Evolutionary conservation across 345 rosid genomes (phyloP), one percentile per base, ranked within the genome.

Genomic region (Cardamine resedifolia): DNA sequence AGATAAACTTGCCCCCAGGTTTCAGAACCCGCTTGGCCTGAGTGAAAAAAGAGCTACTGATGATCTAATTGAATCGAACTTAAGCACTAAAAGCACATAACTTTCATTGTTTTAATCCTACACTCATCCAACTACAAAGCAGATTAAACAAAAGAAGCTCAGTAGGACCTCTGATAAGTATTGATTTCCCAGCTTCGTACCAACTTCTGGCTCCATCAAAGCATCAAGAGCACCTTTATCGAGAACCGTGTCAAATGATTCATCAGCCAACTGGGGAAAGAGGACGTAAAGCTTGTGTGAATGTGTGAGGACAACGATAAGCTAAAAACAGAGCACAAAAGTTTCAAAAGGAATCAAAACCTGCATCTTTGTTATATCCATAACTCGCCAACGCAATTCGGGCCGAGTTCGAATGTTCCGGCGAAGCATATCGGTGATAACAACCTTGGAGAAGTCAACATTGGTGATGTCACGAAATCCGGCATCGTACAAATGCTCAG

Each of bases 141-240:
- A 57, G 11, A 36, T 26, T 39, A 26, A 53, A 68, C 30, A 18
- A 41, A 43, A 30, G 16, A 68, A 71, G 27, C 34, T 52, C 66
- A 36, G 8, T 47, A 12, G 44, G 18, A 91, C 97, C 98, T 94
- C 98, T 4, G 86, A 80, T 78, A 91, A 81, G 78, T 94, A 94
- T 72, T 84, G 83, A 49, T 45, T 79, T 38, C 97, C 98, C 11
- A 91, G 83, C 73, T 81, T 86, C 3, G 86, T 70, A 20, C 98
- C 98, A 21, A 81, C 85, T 77, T 84, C 83, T 8, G 96, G 97
- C 84, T 94, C 98, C 98, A 94, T 91, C 59, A 94, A 80, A 78
- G 98, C 98, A 88, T 94, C 98, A 80, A 94, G 77, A 67, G 95
- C 98, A 73, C 98, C 98, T 82, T 94, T 91, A 81, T 94, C 98